These are phyloP conservation scores for Blastocystis sp. DNA, from an alignment of 352 stramenopile genomes.

Conservation along the genomic window DNA sequence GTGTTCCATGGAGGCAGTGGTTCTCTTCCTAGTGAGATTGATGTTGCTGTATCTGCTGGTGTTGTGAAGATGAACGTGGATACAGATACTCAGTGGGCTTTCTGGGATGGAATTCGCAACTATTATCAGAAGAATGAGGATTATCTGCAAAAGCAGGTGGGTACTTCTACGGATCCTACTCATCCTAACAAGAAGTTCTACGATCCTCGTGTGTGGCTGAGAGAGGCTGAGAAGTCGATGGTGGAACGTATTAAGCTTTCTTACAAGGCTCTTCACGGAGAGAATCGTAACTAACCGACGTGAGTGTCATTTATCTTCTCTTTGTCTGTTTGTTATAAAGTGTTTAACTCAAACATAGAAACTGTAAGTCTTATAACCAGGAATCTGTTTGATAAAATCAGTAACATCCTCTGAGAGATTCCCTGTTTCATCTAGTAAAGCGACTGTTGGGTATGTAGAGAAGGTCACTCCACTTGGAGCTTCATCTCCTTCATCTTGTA, in stretches of 20 bases:
- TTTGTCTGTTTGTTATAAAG: constrained; percentile 9
- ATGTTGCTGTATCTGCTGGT: constrained; percentile 86
- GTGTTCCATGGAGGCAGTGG: constrained; percentile 96
- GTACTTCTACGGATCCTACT: constrained; percentile 88
- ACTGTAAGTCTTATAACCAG: neutral
- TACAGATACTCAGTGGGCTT: constrained; percentile 96
- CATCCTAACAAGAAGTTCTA: constrained; percentile 99
- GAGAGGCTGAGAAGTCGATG: constrained; percentile 90
- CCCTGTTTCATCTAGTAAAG: neutral
- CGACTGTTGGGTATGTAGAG: neutral
- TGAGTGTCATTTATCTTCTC: neutral
- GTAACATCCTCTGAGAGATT: constrained; percentile 2
- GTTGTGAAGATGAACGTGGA: constrained; percentile 99
- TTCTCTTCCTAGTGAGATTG: constrained; percentile 88
- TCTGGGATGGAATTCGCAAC: constrained; percentile 89
- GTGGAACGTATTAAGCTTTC: constrained; percentile 78
- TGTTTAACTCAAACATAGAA: neutral
- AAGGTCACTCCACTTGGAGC: neutral
- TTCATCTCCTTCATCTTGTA: neutral
- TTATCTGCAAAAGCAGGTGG: constrained; percentile 92
- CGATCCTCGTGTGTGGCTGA: constrained; percentile 89
- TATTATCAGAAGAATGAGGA: constrained; percentile 93
- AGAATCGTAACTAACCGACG: constrained; percentile 52
- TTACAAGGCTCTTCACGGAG: constrained; percentile 76
- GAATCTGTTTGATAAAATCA: constrained; percentile 15